phyloP scores from a whole-genome alignment of 2,329 filamentous ascomycete genomes.

The Neophaeococcomyces mojaviensis region DNA sequence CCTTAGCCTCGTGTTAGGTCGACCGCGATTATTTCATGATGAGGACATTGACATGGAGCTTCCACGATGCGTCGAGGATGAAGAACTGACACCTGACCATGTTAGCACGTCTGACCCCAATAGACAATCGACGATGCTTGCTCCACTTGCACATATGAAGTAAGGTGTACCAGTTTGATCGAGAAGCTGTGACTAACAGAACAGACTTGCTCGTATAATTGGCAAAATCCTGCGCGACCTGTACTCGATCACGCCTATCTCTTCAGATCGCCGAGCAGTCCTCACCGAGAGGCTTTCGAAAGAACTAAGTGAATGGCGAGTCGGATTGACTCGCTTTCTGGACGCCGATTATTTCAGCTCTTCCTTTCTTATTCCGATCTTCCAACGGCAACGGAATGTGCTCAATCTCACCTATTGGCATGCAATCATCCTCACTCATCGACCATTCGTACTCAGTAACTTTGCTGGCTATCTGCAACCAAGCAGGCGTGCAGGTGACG shows the following conservation, averaged over 20 bases:
- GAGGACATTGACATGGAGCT: slow-evolving; percentile 21
- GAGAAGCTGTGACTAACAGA: neutral
- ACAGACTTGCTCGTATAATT: slow-evolving; percentile 35
- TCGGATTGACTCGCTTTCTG: slow-evolving; percentile 31
- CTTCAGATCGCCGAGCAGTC: slow-evolving; percentile 8
- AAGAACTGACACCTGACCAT: slow-evolving; percentile 15
- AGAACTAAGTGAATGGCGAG: slow-evolving; percentile 31
- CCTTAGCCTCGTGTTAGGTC: slow-evolving; percentile 19
- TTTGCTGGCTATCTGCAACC: slow-evolving; percentile 21
- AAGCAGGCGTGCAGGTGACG: slow-evolving; percentile 10
- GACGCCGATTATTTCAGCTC: slow-evolving; percentile 32
- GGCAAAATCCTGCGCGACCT: slow-evolving; percentile 39
- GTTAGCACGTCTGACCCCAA: slow-evolving; percentile 23
- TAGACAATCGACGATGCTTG: slow-evolving; percentile 37
- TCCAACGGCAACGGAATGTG: slow-evolving; percentile 36
- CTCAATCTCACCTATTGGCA: slow-evolving; percentile 40
- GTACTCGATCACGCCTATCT: slow-evolving; percentile 25
- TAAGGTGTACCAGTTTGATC: neutral
- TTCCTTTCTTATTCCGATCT: slow-evolving; percentile 31
- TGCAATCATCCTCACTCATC: slow-evolving; percentile 34
- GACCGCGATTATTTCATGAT: slow-evolving; percentile 21
- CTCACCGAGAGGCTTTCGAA: slow-evolving; percentile 27
- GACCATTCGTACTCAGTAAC: slow-evolving; percentile 32
- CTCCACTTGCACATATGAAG: slow-evolving; percentile 38
- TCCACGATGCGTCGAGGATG: slow-evolving; percentile 21